Base-by-base conservation (phyloP, 139 green algal genomes). In the Mesotaenium endlicherianum region DNA sequence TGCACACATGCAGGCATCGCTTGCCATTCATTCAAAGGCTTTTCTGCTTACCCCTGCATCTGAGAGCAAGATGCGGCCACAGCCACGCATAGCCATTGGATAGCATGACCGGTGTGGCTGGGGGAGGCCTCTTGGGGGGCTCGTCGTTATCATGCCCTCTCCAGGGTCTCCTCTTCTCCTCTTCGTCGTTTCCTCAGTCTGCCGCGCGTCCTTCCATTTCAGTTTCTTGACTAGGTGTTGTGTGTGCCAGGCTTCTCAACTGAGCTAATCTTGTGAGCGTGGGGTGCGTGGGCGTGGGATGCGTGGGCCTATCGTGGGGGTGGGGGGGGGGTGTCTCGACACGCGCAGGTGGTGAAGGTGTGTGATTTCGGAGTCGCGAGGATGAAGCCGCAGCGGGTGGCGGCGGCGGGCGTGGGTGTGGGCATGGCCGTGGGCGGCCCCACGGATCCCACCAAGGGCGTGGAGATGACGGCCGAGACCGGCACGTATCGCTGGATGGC, bases 401-500 rank as follows among this genome's bases (percentile, higher is more conserved):
- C 58, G 1, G 30, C n/a, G 30, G n/a, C n/a, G n/a, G n/a, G n/a
- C n/a, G n/a, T n/a, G n/a, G 87, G 86, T 1, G 39, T 30, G 60
- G 71, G 36, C 20, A 20, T 36, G 47, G 38, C 39, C 20, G 57
- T 34, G 5, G 75, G 47, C 47, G 75, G 75, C 3, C 55, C 59
- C 31, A 39, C 3, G 34, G 38, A 70, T 41, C 0, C 0, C 0
- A 11, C 39, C 30, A 26, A n/a, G 6, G 2, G 26, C 2, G 47
- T 43, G 11, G 87, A 89, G 39, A 98, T 98, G 96, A 99, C 96
- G 0, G 96, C 96, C 30, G 96, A 99, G 90, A 99, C 96, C 4
- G 96, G 96, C 8, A 99, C 96, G 0, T 99, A 99, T 91, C 89
- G 96, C n/a, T 99, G 96, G 96, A 99, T 99, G 96, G 96, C 96